A percentile compares a stretch with the other conserved stretches of the same genome.
Evolutionary conservation across 2,329 filamentous ascomycete species (phyloP).

Genomic region (Escovopsis sp.): DNA sequence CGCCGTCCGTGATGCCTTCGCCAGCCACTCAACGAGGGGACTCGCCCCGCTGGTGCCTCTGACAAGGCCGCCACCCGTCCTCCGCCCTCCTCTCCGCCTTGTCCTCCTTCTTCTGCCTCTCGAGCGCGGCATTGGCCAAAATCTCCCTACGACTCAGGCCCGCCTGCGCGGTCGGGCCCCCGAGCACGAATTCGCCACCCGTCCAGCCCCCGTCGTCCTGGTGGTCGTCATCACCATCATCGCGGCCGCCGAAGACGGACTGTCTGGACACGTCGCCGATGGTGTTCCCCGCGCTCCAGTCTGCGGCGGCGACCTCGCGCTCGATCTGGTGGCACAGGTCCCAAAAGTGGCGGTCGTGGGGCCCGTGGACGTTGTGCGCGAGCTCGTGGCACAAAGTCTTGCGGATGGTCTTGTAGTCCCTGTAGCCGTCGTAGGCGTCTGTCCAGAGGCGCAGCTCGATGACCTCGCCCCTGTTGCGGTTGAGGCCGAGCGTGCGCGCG

Average conservation of each 20-base stretch:
- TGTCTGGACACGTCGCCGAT: conserved; percentile 47
- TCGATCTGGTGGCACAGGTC: conserved; percentile 76
- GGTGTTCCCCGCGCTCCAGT: conserved; percentile 59
- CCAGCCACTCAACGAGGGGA: no score
- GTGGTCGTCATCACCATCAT: conserved; percentile 34
- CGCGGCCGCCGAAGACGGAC: conserved; percentile 3
- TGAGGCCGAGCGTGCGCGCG: conserved; percentile 70
- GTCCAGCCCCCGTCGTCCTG: conserved; percentile 64
- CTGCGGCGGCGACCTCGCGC: conserved; percentile 62
- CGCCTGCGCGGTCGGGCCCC: conserved; percentile 30
- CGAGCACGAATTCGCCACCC: conserved; percentile 63
- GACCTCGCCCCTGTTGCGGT: conserved; percentile 73
- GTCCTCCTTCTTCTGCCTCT: conserved; percentile 19
- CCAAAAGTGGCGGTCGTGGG: conserved; percentile 84
- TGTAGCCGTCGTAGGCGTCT: conserved; percentile 83
- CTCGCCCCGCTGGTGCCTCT: conserved; percentile 3
- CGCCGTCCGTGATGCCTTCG: no score
- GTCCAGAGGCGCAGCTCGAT: conserved; percentile 87
- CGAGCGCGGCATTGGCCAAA: conserved; percentile 38
- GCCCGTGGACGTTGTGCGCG: conserved; percentile 74
- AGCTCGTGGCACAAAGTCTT: conserved; percentile 91
- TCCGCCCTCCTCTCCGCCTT: conserved; percentile 18
- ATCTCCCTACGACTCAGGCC: conserved; percentile 57
- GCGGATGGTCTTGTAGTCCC: conserved; percentile 82
- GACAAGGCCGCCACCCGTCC: conserved; percentile 15